Conservation (phyloP, 2,329 filamentous ascomycete genomes). For the Penicillium rolfsii region DNA sequence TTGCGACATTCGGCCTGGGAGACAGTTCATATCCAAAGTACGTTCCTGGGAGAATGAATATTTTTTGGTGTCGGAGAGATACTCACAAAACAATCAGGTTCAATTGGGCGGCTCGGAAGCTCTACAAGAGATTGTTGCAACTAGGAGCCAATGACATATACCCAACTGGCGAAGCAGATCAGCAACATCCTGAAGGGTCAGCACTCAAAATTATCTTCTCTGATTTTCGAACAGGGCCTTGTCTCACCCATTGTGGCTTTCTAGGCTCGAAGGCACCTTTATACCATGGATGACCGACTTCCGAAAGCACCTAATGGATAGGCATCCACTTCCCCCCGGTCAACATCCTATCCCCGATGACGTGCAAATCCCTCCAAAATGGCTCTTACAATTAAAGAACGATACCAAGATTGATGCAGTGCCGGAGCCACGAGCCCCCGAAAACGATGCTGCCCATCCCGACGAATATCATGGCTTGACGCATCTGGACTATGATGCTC, state of each 20-base stretch:
- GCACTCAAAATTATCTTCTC: slow-evolving; percentile 32
- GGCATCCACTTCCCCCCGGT: slow-evolving; percentile 70
- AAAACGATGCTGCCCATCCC: slow-evolving; percentile 9
- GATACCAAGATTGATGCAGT: background rate
- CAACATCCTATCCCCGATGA: slow-evolving; percentile 72
- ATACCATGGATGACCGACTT: slow-evolving; percentile 75
- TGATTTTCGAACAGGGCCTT: background rate
- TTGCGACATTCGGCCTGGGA: slow-evolving; percentile 86
- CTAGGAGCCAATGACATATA: slow-evolving; percentile 79
- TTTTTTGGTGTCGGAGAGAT: background rate
- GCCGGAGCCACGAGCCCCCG: slow-evolving; percentile 2
- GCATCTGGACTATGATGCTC: slow-evolving; percentile 47
- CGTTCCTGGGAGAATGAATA: slow-evolving; percentile 28
- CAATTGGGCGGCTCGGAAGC: slow-evolving; percentile 89
- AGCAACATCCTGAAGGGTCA: slow-evolving; percentile 89
- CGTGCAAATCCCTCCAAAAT: slow-evolving; percentile 75
- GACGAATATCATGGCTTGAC: slow-evolving; percentile 29
- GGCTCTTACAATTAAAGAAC: slow-evolving; percentile 51
- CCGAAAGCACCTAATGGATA: slow-evolving; percentile 65
- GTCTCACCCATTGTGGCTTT: background rate
- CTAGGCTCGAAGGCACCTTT: slow-evolving; percentile 78
- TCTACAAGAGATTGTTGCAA: slow-evolving; percentile 81
- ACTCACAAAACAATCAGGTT: slow-evolving; percentile 59
- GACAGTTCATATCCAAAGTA: slow-evolving; percentile 94
- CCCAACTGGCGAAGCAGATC: slow-evolving; percentile 83